A percentile compares a stretch with the other conserved stretches of the same genome.
Conservation (phyloP, 1,284 basidiomycete genomes). For the Grifola frondosa region DNA sequence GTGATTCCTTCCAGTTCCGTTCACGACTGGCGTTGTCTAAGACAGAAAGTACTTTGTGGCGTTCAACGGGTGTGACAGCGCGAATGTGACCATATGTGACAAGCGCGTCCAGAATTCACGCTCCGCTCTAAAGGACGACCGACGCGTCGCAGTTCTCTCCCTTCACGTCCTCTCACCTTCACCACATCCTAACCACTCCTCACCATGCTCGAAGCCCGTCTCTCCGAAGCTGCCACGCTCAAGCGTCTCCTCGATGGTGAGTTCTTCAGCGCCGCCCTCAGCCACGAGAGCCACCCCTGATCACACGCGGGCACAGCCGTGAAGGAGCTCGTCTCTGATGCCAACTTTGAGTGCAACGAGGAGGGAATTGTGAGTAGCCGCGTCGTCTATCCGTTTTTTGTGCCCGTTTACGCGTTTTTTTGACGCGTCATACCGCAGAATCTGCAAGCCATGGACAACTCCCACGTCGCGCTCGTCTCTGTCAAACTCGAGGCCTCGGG, state of each 20-base stretch:
- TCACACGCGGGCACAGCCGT: constrained; percentile 60
- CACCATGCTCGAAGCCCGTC: constrained; percentile 88
- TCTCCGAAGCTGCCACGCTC: constrained; percentile 78
- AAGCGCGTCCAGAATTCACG: constrained; percentile 5
- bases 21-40: no score
- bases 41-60: no score
- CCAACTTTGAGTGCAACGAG: constrained; percentile 97
- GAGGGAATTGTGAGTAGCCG: constrained; percentile 79
- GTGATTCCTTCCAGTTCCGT: no score
- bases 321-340: constrained; percentile 97
- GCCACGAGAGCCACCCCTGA: not conserved
- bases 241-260: constrained; percentile 87
- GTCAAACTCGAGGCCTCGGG: constrained; percentile 76
- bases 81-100: constrained; percentile 12
- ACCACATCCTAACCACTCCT: constrained; percentile 10
- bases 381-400: not conserved
- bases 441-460: constrained; percentile 99
- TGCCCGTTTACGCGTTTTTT: not conserved
- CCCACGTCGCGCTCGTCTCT: constrained; percentile 94
- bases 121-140: constrained; percentile 2
- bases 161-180: constrained; percentile 10
- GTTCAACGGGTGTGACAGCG: constrained; percentile 8
- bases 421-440: constrained; percentile 42
- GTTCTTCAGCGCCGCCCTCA: constrained; percentile 32
- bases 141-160: constrained; percentile 19